Evolutionary conservation across 305 asterid genomes (phyloP).

Genomic region (Solanum hybrid): DNA sequence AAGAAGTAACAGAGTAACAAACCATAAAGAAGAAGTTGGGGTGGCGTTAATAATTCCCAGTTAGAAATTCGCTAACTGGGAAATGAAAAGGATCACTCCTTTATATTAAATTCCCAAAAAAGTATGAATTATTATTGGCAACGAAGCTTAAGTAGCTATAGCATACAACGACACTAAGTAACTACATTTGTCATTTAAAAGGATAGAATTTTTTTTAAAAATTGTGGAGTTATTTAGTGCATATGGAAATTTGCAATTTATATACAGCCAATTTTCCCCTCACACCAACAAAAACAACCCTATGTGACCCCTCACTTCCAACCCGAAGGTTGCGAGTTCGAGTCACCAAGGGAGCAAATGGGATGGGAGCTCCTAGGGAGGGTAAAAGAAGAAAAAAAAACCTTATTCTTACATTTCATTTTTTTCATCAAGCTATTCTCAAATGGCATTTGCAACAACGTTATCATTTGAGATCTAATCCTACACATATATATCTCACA

Average conservation of each 20-base stretch:
- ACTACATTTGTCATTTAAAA: neutral
- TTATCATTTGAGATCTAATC: neutral
- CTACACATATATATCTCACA: neutral
- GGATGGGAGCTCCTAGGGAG: no score
- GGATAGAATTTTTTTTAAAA: rapidly evolving
- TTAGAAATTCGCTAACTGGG: neutral
- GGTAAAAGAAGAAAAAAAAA: no score
- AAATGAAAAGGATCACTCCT: neutral
- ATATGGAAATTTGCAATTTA: neutral
- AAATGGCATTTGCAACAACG: neutral
- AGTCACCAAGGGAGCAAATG: no score
- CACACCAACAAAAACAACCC: neutral
- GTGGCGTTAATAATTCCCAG: neutral
- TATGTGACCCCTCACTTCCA: neutral
- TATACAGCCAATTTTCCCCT: neutral
- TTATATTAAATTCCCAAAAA: neutral
- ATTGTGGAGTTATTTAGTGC: neutral
- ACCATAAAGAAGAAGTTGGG: neutral
- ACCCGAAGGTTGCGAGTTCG: no score
- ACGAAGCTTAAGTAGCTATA: neutral
- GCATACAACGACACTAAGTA: neutral
- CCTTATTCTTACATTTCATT: neutral
- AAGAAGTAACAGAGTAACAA: neutral
- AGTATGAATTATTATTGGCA: neutral
- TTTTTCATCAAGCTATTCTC: neutral